Evolutionary conservation across 768 basidiomycete species (phyloP).

Genomic region (Boletus reticulatus): DNA sequence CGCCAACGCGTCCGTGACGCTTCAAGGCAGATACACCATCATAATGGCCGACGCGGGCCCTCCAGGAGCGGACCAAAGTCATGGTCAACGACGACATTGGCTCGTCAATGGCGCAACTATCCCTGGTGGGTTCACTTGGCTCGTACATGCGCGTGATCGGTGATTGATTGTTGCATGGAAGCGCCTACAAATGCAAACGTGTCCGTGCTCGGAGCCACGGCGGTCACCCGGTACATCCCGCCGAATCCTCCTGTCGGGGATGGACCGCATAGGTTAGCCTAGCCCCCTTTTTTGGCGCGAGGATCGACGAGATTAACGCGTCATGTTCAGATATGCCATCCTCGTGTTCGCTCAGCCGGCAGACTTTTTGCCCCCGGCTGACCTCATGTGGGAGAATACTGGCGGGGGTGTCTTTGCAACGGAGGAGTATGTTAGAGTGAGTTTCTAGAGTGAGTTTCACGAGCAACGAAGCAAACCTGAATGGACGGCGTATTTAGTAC

Average conservation of each 20-base stretch:
- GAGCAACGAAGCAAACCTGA: not conserved
- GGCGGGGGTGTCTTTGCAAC: slow-evolving; percentile 58
- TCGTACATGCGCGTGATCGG: not conserved
- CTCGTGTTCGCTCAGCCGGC: slow-evolving; percentile 63
- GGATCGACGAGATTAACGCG: not conserved
- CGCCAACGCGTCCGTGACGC: slow-evolving; percentile 43
- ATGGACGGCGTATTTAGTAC: slow-evolving; percentile 30
- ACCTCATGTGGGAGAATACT: slow-evolving; percentile 47
- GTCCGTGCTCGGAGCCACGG: slow-evolving; percentile 41
- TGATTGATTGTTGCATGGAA: not conserved
- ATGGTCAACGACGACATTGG: slow-evolving; percentile 77
- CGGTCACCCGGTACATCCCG: slow-evolving; percentile 66
- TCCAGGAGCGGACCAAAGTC: slow-evolving; percentile 56
- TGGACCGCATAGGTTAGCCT: slow-evolving; percentile 70
- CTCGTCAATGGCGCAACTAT: slow-evolving; percentile 65
- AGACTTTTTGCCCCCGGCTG: slow-evolving; percentile 58
- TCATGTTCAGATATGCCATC: slow-evolving; percentile 57
- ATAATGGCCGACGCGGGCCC: slow-evolving; percentile 74
- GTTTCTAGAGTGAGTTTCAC: slow-evolving; percentile 7
- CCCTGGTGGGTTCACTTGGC: slow-evolving; percentile 33
- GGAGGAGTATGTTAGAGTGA: slow-evolving; percentile 53
- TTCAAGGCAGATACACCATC: slow-evolving; percentile 59
- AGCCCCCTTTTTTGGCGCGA: not conserved
- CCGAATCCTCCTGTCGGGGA: slow-evolving; percentile 67
- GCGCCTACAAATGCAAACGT: slow-evolving; percentile 34